Evolutionary conservation across 2,329 filamentous ascomycete genomes (phyloP).

Genomic region (Neonectria punicea): DNA sequence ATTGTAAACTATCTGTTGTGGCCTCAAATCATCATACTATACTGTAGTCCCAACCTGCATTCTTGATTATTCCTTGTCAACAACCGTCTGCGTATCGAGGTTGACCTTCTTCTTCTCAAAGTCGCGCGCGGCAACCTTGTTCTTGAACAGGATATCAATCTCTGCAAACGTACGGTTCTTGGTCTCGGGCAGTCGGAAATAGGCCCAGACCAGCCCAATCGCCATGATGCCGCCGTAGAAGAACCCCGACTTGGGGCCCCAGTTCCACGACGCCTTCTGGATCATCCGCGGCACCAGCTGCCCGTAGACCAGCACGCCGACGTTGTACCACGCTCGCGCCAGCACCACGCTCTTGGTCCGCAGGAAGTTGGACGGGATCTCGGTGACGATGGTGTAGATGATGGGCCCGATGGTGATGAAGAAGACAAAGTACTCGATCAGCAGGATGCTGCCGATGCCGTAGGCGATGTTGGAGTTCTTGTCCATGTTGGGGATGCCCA

Average conservation of each 20-base stretch:
- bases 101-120: conserved; percentile 49
- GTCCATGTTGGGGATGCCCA: conserved; percentile 63
- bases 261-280: conserved; percentile 56
- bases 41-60: no score
- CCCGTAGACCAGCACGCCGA: conserved; percentile 58
- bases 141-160: conserved; percentile 65
- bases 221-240: conserved; percentile 57
- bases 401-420: conserved; percentile 61
- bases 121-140: conserved; percentile 50
- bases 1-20: no score
- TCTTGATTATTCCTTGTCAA: not conserved
- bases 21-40: no score
- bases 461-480: conserved; percentile 53
- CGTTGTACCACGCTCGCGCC: conserved; percentile 58
- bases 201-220: conserved; percentile 59
- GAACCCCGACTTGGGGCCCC: conserved; percentile 59
- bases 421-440: conserved; percentile 56
- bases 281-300: conserved; percentile 58
- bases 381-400: conserved; percentile 82
- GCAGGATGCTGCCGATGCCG: conserved; percentile 57
- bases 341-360: conserved; percentile 58
- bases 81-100: conserved; percentile 13
- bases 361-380: conserved; percentile 57
- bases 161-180: conserved; percentile 64
- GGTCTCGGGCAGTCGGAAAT: conserved; percentile 65